Percentiles rank a stretch among this genome's conserved stretches.
Conservation (phyloP, 768 basidiomycete genomes). For the Cyathus striatus region DNA sequence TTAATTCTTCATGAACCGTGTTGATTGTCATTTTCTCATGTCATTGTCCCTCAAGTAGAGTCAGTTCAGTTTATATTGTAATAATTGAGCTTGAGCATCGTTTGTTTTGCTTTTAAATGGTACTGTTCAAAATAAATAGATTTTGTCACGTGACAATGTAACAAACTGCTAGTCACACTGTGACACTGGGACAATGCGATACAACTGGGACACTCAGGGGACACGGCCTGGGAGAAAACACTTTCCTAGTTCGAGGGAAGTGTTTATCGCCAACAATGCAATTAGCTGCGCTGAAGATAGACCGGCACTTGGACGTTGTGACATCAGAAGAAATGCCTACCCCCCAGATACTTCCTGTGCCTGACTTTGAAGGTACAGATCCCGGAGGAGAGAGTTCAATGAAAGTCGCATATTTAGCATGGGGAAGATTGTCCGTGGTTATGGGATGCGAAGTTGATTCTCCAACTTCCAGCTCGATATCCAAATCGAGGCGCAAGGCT, state of each 20-base stretch:
- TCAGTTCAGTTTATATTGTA: too few relatives aligned
- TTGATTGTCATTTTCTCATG: too few relatives aligned
- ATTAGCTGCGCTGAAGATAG: slow-evolving; percentile 73
- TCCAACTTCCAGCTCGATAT: slow-evolving; percentile 59
- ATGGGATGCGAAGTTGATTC: slow-evolving; percentile 75
- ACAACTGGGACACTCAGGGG: too few relatives aligned
- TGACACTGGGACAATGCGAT: too few relatives aligned
- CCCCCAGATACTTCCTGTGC: slow-evolving; percentile 52
- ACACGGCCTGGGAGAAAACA: slow-evolving; percentile 17
- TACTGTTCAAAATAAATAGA: too few relatives aligned
- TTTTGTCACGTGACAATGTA: too few relatives aligned
- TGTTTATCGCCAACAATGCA: slow-evolving; percentile 44
- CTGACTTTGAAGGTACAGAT: slow-evolving; percentile 47
- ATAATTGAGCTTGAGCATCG: too few relatives aligned
- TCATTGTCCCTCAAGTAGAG: too few relatives aligned
- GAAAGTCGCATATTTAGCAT: slow-evolving; percentile 65
- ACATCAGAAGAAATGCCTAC: slow-evolving; percentile 75
- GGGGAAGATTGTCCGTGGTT: slow-evolving; percentile 20
- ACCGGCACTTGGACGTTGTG: slow-evolving; percentile 64
- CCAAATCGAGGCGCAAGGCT: slow-evolving; percentile 62
- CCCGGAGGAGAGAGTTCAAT: slow-evolving; percentile 62
- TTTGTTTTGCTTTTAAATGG: too few relatives aligned
- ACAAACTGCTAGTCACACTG: too few relatives aligned
- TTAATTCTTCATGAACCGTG: too few relatives aligned
- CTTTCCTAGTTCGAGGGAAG: slow-evolving; percentile 33